Base-by-base conservation (phyloP, 106 monocot species). In the Allium sativum region DNA sequence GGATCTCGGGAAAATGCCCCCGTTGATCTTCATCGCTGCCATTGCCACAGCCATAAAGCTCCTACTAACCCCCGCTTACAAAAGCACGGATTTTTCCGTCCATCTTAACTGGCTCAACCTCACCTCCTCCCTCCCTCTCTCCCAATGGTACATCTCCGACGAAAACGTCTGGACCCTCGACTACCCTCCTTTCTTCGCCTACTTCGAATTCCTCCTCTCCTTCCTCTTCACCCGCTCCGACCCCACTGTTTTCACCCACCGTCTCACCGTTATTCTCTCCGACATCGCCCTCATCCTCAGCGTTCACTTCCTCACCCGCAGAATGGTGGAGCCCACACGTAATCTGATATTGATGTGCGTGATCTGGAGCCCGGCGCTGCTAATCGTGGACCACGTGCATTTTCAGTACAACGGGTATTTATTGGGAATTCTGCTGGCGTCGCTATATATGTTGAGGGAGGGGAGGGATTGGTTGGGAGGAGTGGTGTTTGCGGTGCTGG, bases 181-280 rank as follows among this genome's bases (percentile, higher is more conserved):
- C 69, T 98, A 98, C 78, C 96, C 96, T 43, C 96, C 96, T 12
- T 72, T 98, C 71, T 98, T 98, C 72, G 96, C 92, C 72, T 68
- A 75, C 76, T 88, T 88, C 78, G 74, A 83, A 71, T 55, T 65
- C 78, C 74, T 88, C 77, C 85, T 98, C 58, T 80, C 96, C 62
- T 54, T 82, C 65, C 88, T 80, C 48, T 69, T 80, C 48, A n/a
- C 66, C 56, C 65, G 76, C 67, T 7, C 76, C 41, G 75, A 77
- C 71, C 76, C 82, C 44, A 51, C 76, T 55, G 40, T 94, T 69
- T 62, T 87, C 54, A 90, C 72, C 84, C 84, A 76, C 66, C 81
- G 84, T 45, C 21, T 68, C 52, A 69, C 90, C 58, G 95, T 79
- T 56, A 45, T 66, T 56, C 10, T 53, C 42, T 43, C 81, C 18